A percentile compares a stretch with the other conserved stretches of the same genome.
phyloP scores from a whole-genome alignment of 2,329 filamentous ascomycete species.

The Aspergillus terreus region DNA sequence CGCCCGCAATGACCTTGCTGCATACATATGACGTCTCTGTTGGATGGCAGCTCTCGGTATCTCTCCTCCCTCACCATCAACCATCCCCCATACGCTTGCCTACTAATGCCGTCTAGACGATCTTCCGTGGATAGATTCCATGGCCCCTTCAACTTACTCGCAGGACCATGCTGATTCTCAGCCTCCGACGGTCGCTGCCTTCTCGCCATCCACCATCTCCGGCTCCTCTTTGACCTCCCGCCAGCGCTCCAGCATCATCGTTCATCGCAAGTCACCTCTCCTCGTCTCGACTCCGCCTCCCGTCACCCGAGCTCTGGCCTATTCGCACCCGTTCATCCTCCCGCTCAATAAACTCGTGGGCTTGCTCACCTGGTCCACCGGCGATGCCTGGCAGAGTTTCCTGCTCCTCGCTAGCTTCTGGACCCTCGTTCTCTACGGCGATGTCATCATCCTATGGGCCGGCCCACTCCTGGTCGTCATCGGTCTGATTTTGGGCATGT shows the following conservation, averaged over 20 bases:
- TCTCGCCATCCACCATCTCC: slow-evolving; percentile 78
- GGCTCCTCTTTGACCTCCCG: slow-evolving; percentile 65
- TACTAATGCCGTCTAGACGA: slow-evolving; percentile 30
- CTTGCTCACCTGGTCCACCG: slow-evolving; percentile 87
- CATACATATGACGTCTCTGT: slow-evolving; percentile 33
- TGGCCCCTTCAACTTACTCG: slow-evolving; percentile 43
- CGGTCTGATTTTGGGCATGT: slow-evolving; percentile 85
- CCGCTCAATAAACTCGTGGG: slow-evolving; percentile 83
- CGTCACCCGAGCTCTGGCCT: slow-evolving; percentile 88
- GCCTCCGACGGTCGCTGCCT: slow-evolving; percentile 78
- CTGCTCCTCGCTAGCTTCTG: slow-evolving; percentile 81
- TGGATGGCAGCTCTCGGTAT: slow-evolving; percentile 52
- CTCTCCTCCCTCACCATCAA: slow-evolving; percentile 1
- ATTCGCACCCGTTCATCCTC: slow-evolving; percentile 90
- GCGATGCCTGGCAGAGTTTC: slow-evolving; percentile 96
- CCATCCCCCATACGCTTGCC: neutral
- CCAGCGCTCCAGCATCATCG: slow-evolving; percentile 84
- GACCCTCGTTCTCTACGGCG: slow-evolving; percentile 81
- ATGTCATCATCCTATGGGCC: slow-evolving; percentile 72
- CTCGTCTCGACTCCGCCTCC: slow-evolving; percentile 91
- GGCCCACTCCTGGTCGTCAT: slow-evolving; percentile 80
- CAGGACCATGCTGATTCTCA: slow-evolving; percentile 42
- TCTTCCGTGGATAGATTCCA: slow-evolving; percentile 53
- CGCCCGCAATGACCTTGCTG: slow-evolving; percentile 30
- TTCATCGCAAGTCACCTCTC: slow-evolving; percentile 93